Evolutionary conservation across 78 protist species (phyloP).

Genomic region (Speleostelium caveatum): DNA sequence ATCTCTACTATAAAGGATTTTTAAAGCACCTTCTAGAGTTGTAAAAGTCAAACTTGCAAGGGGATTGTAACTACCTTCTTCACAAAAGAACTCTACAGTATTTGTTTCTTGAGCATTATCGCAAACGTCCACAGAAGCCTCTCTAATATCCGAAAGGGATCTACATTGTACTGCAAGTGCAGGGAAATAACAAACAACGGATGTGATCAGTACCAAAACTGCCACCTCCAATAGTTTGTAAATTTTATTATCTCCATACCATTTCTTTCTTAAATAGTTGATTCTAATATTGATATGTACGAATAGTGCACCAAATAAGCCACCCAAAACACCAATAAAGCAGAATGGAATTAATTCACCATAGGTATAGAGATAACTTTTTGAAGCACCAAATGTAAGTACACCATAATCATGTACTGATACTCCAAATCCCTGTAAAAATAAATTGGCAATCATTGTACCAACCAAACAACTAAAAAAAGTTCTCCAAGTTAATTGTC

Average conservation of each 20-base stretch:
- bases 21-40: conserved; percentile 66
- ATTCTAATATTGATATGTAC: conserved; percentile 44
- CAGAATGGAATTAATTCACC: conserved; percentile 80
- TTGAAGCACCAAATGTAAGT: conserved; percentile 66
- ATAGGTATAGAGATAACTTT: conserved; percentile 49
- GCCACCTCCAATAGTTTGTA: conserved; percentile 23
- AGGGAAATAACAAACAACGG: conserved; percentile 33
- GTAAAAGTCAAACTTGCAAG: conserved; percentile 87
- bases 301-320: conserved; percentile 89
- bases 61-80: conserved; percentile 81
- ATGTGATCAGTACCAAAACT: neutral
- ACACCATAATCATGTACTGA: conserved; percentile 75
- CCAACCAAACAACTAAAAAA: conserved; percentile 83
- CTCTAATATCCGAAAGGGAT: neutral
- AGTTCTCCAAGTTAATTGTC: conserved; percentile 88
- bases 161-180: conserved; percentile 29
- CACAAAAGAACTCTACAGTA: conserved; percentile 35
- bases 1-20: conserved; percentile 64
- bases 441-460: conserved; percentile 50
- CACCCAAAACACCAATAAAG: conserved; percentile 87
- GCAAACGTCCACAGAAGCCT: conserved; percentile 9
- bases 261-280: conserved; percentile 46
- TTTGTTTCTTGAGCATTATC: neutral
- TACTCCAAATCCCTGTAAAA: conserved; percentile 56
- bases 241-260: neutral